Percentiles rank a stretch among this genome's conserved stretches.
phyloP scores from a whole-genome alignment of 2,329 filamentous ascomycete genomes.

The Cladosporium halotolerans region DNA sequence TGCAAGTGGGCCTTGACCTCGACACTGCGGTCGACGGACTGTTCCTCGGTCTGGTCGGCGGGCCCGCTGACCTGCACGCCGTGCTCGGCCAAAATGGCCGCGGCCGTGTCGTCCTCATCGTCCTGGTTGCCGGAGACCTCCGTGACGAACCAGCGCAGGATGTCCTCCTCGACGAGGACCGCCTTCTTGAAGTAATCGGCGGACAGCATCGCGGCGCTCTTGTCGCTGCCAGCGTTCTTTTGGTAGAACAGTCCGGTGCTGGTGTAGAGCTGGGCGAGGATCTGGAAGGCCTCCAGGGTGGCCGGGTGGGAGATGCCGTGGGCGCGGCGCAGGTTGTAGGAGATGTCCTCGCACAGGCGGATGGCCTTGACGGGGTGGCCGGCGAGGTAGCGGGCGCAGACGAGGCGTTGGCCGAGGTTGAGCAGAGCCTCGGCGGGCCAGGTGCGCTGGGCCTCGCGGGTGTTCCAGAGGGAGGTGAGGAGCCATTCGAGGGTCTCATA shows the following conservation, averaged over 20 bases:
- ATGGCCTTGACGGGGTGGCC: conserved; percentile 40
- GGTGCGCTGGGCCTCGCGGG: conserved; percentile 39
- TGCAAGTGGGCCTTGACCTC: conserved; percentile 33
- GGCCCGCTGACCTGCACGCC: conserved; percentile 27
- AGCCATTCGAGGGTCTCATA: conserved; percentile 41
- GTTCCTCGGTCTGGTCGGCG: conserved; percentile 18
- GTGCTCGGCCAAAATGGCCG: conserved; percentile 31
- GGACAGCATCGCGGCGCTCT: conserved; percentile 29
- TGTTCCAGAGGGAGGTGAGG: conserved; percentile 42
- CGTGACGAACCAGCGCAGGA: conserved; percentile 24
- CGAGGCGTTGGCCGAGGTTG: conserved; percentile 47
- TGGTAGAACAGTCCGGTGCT: conserved; percentile 34
- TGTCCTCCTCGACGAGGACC: conserved; percentile 28
- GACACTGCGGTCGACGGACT: conserved; percentile 23
- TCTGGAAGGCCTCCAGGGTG: conserved; percentile 45
- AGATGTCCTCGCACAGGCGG: conserved; percentile 48
- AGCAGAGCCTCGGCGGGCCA: conserved; percentile 44
- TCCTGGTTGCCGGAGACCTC: conserved; percentile 23
- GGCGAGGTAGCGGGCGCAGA: conserved; percentile 47
- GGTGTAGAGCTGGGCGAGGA: conserved; percentile 47
- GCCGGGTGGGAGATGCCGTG: conserved; percentile 44
- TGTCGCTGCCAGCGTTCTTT: conserved; percentile 30
- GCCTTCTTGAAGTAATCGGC: conserved; percentile 37
- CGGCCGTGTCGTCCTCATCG: conserved; percentile 33
- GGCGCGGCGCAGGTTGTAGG: conserved; percentile 50